Percentiles rank a stretch among this genome's conserved stretches.
These are phyloP conservation scores for Penstemon davidsonii DNA, from an alignment of 257 asterid genomes.

Conservation along the genomic window DNA sequence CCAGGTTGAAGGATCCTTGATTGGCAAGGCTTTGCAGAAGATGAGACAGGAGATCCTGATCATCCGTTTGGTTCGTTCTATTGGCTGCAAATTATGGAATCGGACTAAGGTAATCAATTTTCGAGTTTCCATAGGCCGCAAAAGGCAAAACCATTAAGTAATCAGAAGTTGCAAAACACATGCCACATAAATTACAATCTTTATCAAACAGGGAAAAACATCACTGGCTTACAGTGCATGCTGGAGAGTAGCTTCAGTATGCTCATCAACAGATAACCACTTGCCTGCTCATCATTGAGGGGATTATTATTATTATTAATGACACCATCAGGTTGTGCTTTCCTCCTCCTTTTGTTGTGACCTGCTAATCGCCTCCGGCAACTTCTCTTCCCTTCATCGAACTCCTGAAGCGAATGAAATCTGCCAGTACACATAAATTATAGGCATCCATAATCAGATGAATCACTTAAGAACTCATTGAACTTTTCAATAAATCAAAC, in stretches of 20 bases:
- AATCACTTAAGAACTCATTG: conserved; percentile 5
- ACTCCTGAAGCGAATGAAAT: conserved; percentile 83
- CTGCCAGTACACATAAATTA: conserved; percentile 35
- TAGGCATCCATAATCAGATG: conserved; percentile 1
- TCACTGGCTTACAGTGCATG: conserved; percentile 61
- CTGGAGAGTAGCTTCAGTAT: conserved; percentile 72
- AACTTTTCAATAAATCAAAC: background rate
- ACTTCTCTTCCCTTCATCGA: conserved; percentile 83
- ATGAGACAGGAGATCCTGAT: conserved; percentile 69
- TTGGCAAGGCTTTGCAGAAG: conserved; percentile 63
- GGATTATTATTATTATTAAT: conserved; percentile 32
- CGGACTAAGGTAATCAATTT: conserved; percentile 27
- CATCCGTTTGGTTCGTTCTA: conserved; percentile 44
- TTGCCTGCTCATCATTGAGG: conserved; percentile 54
- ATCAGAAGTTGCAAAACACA: background rate
- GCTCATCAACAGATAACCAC: conserved; percentile 64
- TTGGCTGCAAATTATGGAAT: conserved; percentile 51
- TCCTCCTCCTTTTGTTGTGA: conserved; percentile 82
- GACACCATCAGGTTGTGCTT: conserved; percentile 54
- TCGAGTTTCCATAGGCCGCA: conserved; percentile 13
- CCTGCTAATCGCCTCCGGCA: conserved; percentile 81
- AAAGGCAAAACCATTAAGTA: conserved; percentile 15
- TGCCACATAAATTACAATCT: conserved; percentile 16
- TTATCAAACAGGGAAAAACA: conserved; percentile 11
- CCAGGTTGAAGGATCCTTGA: conserved; percentile 43